Evolutionary conservation across 78 protist species (phyloP), one percentile per base, ranked within the genome.

Genomic region (Dictyostelium purpureum): DNA sequence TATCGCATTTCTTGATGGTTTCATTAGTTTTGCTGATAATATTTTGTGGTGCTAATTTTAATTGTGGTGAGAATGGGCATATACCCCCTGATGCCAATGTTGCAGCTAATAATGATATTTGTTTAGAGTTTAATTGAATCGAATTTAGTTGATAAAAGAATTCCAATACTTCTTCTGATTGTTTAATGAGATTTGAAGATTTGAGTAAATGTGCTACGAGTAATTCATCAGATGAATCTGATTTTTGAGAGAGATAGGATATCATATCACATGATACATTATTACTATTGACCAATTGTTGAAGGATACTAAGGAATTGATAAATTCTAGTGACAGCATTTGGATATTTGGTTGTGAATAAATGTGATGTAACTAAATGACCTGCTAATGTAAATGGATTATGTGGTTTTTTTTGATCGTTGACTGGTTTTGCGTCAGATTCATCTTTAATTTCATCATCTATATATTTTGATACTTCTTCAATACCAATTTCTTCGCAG

Each of bases 251-350:
- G 21, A 85, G 42, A 61, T 85, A 85, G 6, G 63, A 59, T 16
- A 56, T 74, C 92, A 85, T 85, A 47, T 85, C 92, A 85, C 92
- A 85, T 19, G 77, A 28, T 5, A 85, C 82, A 31, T 11, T 69
- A 42, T 40, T 43, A 28, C 67, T 37, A 43, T 73, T 70, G 2
- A 73, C 82, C 42, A 85, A 33, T 51, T 70, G 26, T 35, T 85
- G 83, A 61, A 85, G 56, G 24, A 37, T 70, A 7, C 38, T 21
- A 19, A 38, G 19, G 19, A 85, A 47, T n/a, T 70, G 45, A n/a
- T 54, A 56, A 38, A 85, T 70, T 73, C 92, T 85, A 28, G 33
- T 16, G 18, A 77, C 42, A 0, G 80, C 63, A 26, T 28, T 49
- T 40, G 92, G 76, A 45, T 85, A 73, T 21, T 61, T 85, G 11